Base-by-base conservation (phyloP, 306 rosid genomes). In the Leucaena leucocephala region DNA sequence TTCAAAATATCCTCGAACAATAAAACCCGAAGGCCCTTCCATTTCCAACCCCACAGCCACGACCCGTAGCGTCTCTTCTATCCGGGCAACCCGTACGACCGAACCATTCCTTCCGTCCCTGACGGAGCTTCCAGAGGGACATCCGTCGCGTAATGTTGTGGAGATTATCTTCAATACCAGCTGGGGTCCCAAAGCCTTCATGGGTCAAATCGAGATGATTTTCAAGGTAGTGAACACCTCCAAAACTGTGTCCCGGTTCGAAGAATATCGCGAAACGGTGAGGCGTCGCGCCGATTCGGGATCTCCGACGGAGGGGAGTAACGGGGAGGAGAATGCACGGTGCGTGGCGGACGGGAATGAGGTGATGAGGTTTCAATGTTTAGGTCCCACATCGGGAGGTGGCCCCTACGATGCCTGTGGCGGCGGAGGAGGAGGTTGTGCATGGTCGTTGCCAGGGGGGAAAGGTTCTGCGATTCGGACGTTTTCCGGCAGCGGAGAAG, bases 341-440 rank as follows among this genome's bases (percentile, higher is more conserved):
- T 94, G 97, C 84, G 84, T 81, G 11, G 98, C 94, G 12, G 98
- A 94, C 72, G 98, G 98, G 74, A 94, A 94, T 67, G 98, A 94
- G 83, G 92, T 92, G 17, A 94, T 94, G 98, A 80, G 93, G 78
- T 94, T 94, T 69, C 98, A 94, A 61, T 90, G 97, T 81, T 76
- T 94, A 77, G 97, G 97, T 6, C 94, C 96, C 55, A 78, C 89
- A 0, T 79, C 90, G 0, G 86, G 91, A 1, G 81, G 81, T 11
- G 90, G 88, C 0, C 74, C 85, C 33, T 85, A 87, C 85, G 89
- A 81, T 52, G 79, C 82, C 3, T 64, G 82, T 46, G 88, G 27
- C 1, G 27, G 27, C 27, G 27, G 27, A 27, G 27, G 27, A 27
- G 27, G 72, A 3, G 88, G 87, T 6, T 48, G 82, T 72, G 84